Base-by-base conservation (phyloP, 345 rosid species). In the Adansonia digitata region DNA sequence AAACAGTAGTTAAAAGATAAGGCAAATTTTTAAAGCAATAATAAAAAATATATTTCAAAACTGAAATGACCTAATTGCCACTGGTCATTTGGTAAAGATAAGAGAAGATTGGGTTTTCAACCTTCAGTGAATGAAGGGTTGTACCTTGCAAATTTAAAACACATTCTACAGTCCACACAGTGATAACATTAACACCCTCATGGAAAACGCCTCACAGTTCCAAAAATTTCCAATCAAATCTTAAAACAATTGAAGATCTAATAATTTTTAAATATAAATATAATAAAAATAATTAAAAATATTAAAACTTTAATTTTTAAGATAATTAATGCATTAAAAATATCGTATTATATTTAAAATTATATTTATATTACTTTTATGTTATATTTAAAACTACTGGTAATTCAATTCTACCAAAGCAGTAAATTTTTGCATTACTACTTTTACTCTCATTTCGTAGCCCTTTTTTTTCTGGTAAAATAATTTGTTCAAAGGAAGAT, bases 21-120 rank as follows among this genome's bases (percentile, higher is more conserved):
- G 62, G n/a, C 62, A 26, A 55, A 22, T 56, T 26, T 55, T 15
- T 2, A 13, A 3, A 15, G 5, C 1, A 5, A 18, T 0, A 5
- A 20, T 4, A 8, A 49, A 49, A 49, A 1, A 49, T 49, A 49
- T 15, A 49, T n/a, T n/a, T n/a, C n/a, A n/a, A n/a, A n/a, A n/a
- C 69, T 74, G 73, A 80, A 86, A 84, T 86, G 74, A 85, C 89
- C 77, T 82, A 83, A 80, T 82, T 83, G 79, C 89, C 88, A 80
- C 69, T n/a, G n/a, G n/a, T n/a, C n/a, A n/a, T n/a, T 77, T 68
- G 79, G 77, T 57, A 72, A 74, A 75, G 63, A 82, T 68, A 18
- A 24, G 26, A 13, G 59, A 31, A 3, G 34, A 31, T 31, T 31
- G 62, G 69, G 68, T 69, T 78, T 71, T 62, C 1, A 31, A 17